phyloP scores from a whole-genome alignment of 768 basidiomycete genomes.

The Amyloporia xantha region DNA sequence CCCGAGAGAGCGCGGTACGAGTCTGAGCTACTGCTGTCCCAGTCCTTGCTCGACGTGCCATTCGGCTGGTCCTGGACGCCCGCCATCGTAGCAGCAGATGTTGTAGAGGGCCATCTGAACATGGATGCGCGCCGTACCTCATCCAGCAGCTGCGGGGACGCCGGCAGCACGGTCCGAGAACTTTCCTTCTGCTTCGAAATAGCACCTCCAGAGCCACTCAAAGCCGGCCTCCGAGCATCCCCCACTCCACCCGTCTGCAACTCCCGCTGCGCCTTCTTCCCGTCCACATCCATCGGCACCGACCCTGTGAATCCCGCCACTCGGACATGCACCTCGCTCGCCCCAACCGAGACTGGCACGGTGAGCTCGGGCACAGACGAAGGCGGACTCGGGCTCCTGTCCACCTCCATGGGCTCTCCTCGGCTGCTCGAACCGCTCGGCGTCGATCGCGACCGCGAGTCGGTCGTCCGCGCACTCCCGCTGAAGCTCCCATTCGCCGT shows the following conservation, averaged over 20 bases:
- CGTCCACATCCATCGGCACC: slow-evolving; percentile 25
- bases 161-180: slow-evolving; percentile 6
- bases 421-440: slow-evolving; percentile 6
- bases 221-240: not conserved
- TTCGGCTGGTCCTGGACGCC: no score
- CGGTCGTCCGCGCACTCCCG: slow-evolving; percentile 14
- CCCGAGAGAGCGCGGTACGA: slow-evolving; percentile 6
- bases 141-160: slow-evolving; percentile 17
- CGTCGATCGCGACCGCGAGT: not conserved
- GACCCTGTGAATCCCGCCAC: slow-evolving; percentile 17
- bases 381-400: slow-evolving; percentile 11
- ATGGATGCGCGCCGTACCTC: slow-evolving; percentile 17
- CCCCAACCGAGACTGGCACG: slow-evolving; percentile 12
- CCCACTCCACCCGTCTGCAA: not conserved
- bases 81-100: not conserved
- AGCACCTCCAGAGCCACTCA: not conserved
- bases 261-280: not conserved
- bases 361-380: slow-evolving; percentile 12
- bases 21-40: slow-evolving; percentile 12
- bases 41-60: not conserved
- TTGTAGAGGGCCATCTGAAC: slow-evolving; percentile 5
- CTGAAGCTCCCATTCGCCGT: slow-evolving; percentile 5
- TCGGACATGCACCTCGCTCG: slow-evolving; percentile 17
- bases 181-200: not conserved
- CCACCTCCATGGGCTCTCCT: slow-evolving; percentile 14